A percentile compares a stretch with the other conserved stretches of the same genome.
These are phyloP conservation scores for Shiraia bambusicola DNA, from an alignment of 2,329 filamentous ascomycete species.

Conservation along the genomic window DNA sequence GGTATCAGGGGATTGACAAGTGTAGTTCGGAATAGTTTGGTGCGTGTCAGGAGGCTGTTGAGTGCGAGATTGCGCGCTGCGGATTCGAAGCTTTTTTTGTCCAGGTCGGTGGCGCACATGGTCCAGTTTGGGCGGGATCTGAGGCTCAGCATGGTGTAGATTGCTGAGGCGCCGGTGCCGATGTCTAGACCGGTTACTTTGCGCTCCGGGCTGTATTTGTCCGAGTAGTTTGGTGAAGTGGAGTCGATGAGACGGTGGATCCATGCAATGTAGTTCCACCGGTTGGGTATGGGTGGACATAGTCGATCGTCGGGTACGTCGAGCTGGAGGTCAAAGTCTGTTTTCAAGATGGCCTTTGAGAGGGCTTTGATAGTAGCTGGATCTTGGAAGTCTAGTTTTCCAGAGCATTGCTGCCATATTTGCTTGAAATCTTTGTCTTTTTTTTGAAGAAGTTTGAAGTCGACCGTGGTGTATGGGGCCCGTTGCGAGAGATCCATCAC, in stretches of 20 bases:
- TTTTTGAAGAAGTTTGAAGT: slow-evolving; percentile 63
- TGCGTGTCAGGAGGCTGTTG: slow-evolving; percentile 66
- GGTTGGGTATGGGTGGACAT: slow-evolving; percentile 74
- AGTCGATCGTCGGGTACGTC: slow-evolving; percentile 75
- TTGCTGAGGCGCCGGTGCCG: slow-evolving; percentile 86
- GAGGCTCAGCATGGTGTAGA: slow-evolving; percentile 84
- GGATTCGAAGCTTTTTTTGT: slow-evolving; percentile 65
- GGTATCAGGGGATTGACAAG: slow-evolving; percentile 62
- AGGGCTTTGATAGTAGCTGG: slow-evolving; percentile 72
- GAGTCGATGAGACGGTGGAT: slow-evolving; percentile 78
- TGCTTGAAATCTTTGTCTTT: slow-evolving; percentile 62
- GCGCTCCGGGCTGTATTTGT: slow-evolving; percentile 53
- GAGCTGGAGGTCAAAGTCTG: slow-evolving; percentile 72
- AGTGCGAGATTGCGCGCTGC: slow-evolving; percentile 66
- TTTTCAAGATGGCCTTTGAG: slow-evolving; percentile 73
- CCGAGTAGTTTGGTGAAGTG: slow-evolving; percentile 52
- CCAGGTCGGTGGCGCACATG: slow-evolving; percentile 64
- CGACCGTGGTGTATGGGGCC: slow-evolving; percentile 57
- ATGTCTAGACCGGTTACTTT: slow-evolving; percentile 74
- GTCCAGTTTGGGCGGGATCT: slow-evolving; percentile 66
- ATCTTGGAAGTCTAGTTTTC: slow-evolving; percentile 77
- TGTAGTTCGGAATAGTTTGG: slow-evolving; percentile 62
- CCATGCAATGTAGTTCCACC: slow-evolving; percentile 91
- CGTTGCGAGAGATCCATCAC: slow-evolving; percentile 30
- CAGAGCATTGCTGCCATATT: slow-evolving; percentile 48